phyloP scores from a whole-genome alignment of 2,329 filamentous ascomycete genomes.

The Fusarium dimerum region DNA sequence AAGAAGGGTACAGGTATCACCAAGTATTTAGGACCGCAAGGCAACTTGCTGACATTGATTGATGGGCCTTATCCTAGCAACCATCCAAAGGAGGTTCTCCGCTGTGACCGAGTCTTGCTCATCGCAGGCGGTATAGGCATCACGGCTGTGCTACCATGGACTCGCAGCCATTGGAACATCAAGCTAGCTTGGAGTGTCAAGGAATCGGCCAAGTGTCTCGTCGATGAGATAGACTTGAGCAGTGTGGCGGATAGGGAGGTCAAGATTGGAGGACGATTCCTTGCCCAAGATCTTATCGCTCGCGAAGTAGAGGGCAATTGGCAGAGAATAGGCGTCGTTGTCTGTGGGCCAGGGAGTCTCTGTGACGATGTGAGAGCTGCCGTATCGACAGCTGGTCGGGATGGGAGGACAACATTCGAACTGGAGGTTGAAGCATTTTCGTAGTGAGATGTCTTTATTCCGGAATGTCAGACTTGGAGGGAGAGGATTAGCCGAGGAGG shows the following conservation, averaged over 20 bases:
- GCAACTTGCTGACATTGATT: neutral
- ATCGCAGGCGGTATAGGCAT: conserved; percentile 1
- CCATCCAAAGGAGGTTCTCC: neutral
- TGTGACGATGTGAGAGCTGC: conserved; percentile 1
- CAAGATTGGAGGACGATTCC: neutral
- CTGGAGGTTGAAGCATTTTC: conserved; percentile 1
- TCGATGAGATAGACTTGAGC: neutral
- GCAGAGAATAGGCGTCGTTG: neutral
- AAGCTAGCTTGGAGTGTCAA: conserved; percentile 1
- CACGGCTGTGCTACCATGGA: neutral
- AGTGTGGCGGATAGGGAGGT: neutral
- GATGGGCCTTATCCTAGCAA: neutral
- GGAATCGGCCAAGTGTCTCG: neutral
- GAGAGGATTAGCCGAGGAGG: no score
- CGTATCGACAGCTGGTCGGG: neutral
- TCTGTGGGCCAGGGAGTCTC: neutral
- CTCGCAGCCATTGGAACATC: neutral
- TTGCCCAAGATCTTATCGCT: neutral
- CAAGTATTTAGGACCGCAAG: neutral
- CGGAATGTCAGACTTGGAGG: no score
- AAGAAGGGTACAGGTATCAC: neutral
- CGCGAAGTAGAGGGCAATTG: neutral
- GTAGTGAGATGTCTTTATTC: neutral
- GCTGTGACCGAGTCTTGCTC: neutral
- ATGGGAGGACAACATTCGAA: neutral